phyloP scores from a whole-genome alignment of 1,284 basidiomycete genomes.

The Apiotrichum montevideense region DNA sequence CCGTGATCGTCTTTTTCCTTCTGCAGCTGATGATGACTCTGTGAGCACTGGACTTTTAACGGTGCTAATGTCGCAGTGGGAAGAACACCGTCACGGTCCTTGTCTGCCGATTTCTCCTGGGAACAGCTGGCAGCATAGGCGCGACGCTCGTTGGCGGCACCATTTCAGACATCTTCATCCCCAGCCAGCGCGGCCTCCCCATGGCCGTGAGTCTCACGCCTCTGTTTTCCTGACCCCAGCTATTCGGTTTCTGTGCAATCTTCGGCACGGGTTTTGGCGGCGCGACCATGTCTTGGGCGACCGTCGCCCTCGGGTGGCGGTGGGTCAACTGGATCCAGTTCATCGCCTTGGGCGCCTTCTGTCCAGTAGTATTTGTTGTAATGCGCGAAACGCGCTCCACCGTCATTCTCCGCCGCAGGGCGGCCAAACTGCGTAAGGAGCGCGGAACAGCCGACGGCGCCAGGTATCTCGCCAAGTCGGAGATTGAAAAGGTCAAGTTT shows the following conservation, averaged over 20 bases:
- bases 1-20: conserved; percentile 54
- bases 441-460: conserved; percentile 31
- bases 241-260: conserved; percentile 57
- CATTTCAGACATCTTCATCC: conserved; percentile 59
- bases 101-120: conserved; percentile 58
- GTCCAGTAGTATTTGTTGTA: conserved; percentile 30
- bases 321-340: conserved; percentile 77
- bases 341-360: conserved; percentile 40
- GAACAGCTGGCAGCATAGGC: conserved; percentile 58
- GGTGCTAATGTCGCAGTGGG: conserved; percentile 47
- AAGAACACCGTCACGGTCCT: conserved; percentile 65
- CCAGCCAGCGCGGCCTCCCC: conserved; percentile 13
- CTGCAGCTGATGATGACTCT: conserved; percentile 58
- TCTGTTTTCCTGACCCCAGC: neutral
- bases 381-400: conserved; percentile 44
- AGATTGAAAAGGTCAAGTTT: conserved; percentile 40
- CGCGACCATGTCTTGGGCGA: conserved; percentile 59
- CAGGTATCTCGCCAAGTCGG: conserved; percentile 45
- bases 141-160: conserved; percentile 74
- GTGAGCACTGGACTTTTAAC: conserved; percentile 48
- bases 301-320: conserved; percentile 61
- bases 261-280: conserved; percentile 61
- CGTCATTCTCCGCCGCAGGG: conserved; percentile 39
- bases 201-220: conserved; percentile 41
- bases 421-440: conserved; percentile 31